Base-by-base conservation (phyloP, 192 early-diverging fungal species). In the Coemansia sp. region DNA sequence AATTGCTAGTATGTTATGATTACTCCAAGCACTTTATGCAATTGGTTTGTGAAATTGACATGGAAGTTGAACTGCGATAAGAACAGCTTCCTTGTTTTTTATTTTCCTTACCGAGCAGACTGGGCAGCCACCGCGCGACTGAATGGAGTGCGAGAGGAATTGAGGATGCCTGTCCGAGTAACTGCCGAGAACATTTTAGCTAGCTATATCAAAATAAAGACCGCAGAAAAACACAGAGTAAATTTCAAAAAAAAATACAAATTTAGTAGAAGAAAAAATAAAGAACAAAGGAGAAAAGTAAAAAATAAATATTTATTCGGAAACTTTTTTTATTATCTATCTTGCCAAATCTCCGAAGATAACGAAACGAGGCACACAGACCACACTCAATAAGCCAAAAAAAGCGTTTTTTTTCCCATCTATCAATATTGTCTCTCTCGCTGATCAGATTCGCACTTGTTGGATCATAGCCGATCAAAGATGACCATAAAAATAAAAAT, bases 111-210 rank as follows among this genome's bases (percentile, higher is more conserved):
- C 75, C 79, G 79, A 20, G 50, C 62, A 31, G 56, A 64, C 33
- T 64, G 64, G 11, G 60, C 61, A 5, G 62, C 59, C 16, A 71
- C 17, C 2, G 72, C 57, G 36, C 73, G 65, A 16, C 50, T 48
- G 25, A 75, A 33, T 4, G 62, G 60, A n/a, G 42, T 36, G 67
- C 68, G 73, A 30, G 73, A 30, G 20, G 68, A 60, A n/a, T 38
- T 49, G 56, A 73, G 68, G 12, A 67, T 29, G 50, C 67, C 62
- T 3, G 79, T 65, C 38, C 67, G 68, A 29, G 67, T 65, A 7
- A 67, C 66, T 33, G 70, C 58, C 6, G 73, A 82, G 61, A 70
- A 67, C 79, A 82, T 81, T 60, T 33, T 48, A 31, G 17, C n/a
- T 8, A 45, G 18, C 36, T 45, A 45, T 12, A 45, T 3, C 8